phyloP scores from a whole-genome alignment of 2,329 filamentous ascomycete genomes.

The Fusarium sterilihyphosum region DNA sequence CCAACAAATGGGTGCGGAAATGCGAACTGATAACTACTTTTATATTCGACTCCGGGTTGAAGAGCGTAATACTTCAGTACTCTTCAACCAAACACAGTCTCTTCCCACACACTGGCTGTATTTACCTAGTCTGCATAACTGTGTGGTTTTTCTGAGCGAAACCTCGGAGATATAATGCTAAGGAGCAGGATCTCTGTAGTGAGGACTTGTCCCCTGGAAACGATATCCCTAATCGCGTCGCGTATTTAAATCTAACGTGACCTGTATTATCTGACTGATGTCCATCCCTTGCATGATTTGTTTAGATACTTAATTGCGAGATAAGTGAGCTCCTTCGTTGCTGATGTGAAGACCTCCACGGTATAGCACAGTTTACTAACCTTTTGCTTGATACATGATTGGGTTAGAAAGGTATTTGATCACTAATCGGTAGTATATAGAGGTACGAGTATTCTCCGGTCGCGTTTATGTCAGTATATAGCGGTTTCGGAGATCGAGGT shows the following conservation, averaged over 20 bases:
- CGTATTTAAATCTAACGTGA: rapidly evolving
- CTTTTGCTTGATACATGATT: neutral
- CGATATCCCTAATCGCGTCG: neutral
- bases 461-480: neutral
- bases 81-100: neutral
- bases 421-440: neutral
- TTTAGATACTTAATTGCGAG: neutral
- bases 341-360: neutral
- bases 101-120: neutral
- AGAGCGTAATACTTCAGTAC: neutral
- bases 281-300: rapidly evolving
- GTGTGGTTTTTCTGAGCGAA: neutral
- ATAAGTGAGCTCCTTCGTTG: neutral
- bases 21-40: neutral
- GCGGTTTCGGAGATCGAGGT: too few relatives aligned
- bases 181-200: neutral
- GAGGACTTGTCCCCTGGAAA: neutral
- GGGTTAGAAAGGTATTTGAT: neutral
- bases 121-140: too few relatives aligned
- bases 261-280: neutral
- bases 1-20: neutral
- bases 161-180: neutral
- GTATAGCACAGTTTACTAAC: too few relatives aligned
- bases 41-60: neutral
- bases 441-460: rapidly evolving